Evolutionary conservation across 768 basidiomycete species (phyloP).

Genomic region (Phlebiopsis gigantea): DNA sequence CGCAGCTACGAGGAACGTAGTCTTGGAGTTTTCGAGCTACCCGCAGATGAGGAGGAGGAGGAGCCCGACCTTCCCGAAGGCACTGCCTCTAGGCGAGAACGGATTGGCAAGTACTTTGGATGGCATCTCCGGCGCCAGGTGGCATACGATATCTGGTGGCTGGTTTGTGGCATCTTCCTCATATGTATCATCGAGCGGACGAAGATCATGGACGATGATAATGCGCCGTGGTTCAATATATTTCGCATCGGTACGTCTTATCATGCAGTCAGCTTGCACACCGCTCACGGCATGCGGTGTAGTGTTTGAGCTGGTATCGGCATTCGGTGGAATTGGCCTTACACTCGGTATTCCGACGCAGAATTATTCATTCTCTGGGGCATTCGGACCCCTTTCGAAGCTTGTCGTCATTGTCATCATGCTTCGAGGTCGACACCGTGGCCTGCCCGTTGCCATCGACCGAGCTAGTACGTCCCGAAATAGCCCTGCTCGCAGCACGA

Average conservation of each 20-base stretch:
- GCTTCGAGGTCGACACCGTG: slow-evolving; percentile 74
- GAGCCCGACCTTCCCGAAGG: slow-evolving; percentile 37
- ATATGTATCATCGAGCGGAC: slow-evolving; percentile 67
- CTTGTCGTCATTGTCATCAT: slow-evolving; percentile 69
- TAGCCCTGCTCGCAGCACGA: neutral
- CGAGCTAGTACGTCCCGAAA: slow-evolving; percentile 42
- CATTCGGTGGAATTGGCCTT: slow-evolving; percentile 66
- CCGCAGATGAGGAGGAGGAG: slow-evolving; percentile 45
- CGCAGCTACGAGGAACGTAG: slow-evolving; percentile 64
- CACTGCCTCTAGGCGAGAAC: slow-evolving; percentile 31
- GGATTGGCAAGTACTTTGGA: slow-evolving; percentile 35
- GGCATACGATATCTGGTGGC: slow-evolving; percentile 76
- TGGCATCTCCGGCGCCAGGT: slow-evolving; percentile 68
- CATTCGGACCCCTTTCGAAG: slow-evolving; percentile 62
- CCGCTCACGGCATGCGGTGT: neutral
- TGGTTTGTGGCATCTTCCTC: slow-evolving; percentile 66
- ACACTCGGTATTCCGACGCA: slow-evolving; percentile 57
- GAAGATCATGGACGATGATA: slow-evolving; percentile 46
- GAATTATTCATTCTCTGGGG: slow-evolving; percentile 60
- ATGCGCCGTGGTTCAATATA: slow-evolving; percentile 55
- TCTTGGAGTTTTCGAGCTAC: slow-evolving; percentile 58
- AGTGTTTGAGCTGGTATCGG: slow-evolving; percentile 63
- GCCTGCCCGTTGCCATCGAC: slow-evolving; percentile 63
- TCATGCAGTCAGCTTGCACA: neutral
- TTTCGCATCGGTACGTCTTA: slow-evolving; percentile 32